These are phyloP conservation scores for Kuraishia piskuri DNA, from an alignment of 805 yeast species.

Conservation along the genomic window DNA sequence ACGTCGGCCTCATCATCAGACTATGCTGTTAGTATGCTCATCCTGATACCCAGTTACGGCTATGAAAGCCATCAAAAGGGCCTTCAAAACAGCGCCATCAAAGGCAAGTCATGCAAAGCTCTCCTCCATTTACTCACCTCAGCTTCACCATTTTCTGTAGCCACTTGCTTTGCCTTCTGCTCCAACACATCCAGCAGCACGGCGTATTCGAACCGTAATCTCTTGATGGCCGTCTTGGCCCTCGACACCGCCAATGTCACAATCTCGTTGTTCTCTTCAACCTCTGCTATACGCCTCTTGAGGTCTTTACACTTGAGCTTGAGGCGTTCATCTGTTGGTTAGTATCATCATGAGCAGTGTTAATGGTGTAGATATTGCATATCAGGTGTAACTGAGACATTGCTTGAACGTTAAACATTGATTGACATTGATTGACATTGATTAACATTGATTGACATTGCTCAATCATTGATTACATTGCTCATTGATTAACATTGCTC, in stretches of 20 bases:
- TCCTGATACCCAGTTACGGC: neutral
- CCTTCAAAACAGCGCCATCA: neutral
- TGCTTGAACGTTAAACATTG: too few species aligned
- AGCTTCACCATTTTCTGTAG: neutral
- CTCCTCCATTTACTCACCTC: neutral
- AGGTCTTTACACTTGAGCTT: slow-evolving; percentile 66
- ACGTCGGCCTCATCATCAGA: slow-evolving; percentile 11
- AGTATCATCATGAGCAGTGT: neutral
- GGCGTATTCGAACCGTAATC: slow-evolving; percentile 78
- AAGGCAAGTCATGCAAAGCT: neutral
- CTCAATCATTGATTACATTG: too few species aligned
- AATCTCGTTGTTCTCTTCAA: slow-evolving; percentile 71
- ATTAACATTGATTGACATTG: too few species aligned
- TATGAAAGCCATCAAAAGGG: neutral
- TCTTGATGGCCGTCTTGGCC: slow-evolving; percentile 63
- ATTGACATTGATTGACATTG: too few species aligned
- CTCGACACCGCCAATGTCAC: slow-evolving; percentile 71
- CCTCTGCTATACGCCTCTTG: slow-evolving; percentile 56
- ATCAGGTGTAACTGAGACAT: too few species aligned
- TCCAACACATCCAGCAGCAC: slow-evolving; percentile 76
- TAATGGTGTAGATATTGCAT: too few species aligned
- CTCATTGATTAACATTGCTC: too few species aligned
- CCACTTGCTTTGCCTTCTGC: slow-evolving; percentile 26
- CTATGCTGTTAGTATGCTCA: neutral
- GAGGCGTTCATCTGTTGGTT: slow-evolving; percentile 27